Evolutionary conservation across 352 stramenopile genomes (phyloP).

Genomic region (Phytophthora parvispora): DNA sequence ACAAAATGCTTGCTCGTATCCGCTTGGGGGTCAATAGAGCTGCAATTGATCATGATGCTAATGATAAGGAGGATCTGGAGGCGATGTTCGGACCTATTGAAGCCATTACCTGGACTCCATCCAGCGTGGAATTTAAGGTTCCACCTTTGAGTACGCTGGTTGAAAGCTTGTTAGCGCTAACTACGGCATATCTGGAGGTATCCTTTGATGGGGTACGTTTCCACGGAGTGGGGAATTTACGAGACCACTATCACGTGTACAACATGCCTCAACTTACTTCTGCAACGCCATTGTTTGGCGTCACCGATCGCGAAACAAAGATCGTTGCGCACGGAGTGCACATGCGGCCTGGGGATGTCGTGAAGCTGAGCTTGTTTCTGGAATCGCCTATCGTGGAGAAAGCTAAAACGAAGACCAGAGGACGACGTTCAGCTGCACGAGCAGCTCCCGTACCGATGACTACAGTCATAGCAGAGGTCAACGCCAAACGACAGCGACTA

Average conservation of each 20-base stretch:
- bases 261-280: slow-evolving; percentile 67
- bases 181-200: slow-evolving; percentile 48
- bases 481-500: slow-evolving; percentile 55
- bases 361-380: slow-evolving; percentile 60
- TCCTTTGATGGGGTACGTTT: slow-evolving; percentile 70
- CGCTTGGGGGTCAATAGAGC: slow-evolving; percentile 35
- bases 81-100: slow-evolving; percentile 49
- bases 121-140: slow-evolving; percentile 54
- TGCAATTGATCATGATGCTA: not conserved
- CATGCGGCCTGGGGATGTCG: slow-evolving; percentile 42
- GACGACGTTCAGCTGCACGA: slow-evolving; percentile 6
- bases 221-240: slow-evolving; percentile 54
- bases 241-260: slow-evolving; percentile 64
- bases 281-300: slow-evolving; percentile 55
- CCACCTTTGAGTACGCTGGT: slow-evolving; percentile 48
- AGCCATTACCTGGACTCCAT: slow-evolving; percentile 46
- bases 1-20: slow-evolving; percentile 54
- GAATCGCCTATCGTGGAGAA: slow-evolving; percentile 21
- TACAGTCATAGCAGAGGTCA: slow-evolving; percentile 44
- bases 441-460: slow-evolving; percentile 20
- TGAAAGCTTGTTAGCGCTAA: slow-evolving; percentile 39
- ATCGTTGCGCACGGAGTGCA: slow-evolving; percentile 53
- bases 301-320: slow-evolving; percentile 56
- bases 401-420: slow-evolving; percentile 9
- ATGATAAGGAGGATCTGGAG: slow-evolving; percentile 5